Conservation (phyloP, 164 flowering plant species). For the Vitis rupestris region DNA sequence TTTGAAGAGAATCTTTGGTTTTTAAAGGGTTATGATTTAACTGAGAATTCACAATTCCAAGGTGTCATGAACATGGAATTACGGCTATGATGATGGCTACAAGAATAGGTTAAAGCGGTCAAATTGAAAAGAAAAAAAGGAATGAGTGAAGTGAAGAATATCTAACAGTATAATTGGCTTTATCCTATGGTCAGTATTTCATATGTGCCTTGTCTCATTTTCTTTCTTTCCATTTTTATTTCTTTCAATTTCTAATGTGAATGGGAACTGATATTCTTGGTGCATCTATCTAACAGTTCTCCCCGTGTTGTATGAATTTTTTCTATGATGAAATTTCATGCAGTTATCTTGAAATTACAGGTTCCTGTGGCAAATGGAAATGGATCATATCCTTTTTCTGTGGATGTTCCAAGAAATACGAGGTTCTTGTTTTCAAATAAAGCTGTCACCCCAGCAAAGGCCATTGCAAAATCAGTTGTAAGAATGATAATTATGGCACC, state of each 20-base stretch:
- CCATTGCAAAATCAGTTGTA: constrained; percentile 91
- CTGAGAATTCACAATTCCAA: too few relatives aligned
- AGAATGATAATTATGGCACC: constrained; percentile 23
- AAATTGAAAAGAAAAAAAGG: too few relatives aligned
- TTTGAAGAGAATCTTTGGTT: too few relatives aligned
- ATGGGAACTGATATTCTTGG: background rate
- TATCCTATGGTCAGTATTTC: too few relatives aligned
- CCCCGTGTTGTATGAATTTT: background rate
- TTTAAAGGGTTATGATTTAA: too few relatives aligned
- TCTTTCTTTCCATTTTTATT: background rate
- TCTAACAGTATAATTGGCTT: too few relatives aligned
- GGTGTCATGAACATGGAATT: too few relatives aligned
- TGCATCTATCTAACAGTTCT: background rate
- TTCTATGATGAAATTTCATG: background rate
- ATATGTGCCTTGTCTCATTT: too few relatives aligned
- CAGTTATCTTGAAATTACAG: constrained; percentile 30
- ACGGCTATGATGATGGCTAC: too few relatives aligned
- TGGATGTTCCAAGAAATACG: constrained; percentile 91
- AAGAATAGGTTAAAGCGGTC: too few relatives aligned
- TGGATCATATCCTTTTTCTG: constrained; percentile 82
- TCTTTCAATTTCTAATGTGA: background rate
- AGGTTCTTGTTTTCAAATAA: constrained; percentile 89
- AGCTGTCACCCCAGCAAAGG: constrained; percentile 68
- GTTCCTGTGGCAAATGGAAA: constrained; percentile 95
- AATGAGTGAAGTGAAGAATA: too few relatives aligned